phyloP scores from a whole-genome alignment of 805 yeast genomes.

The Saturnispora hagleri region DNA sequence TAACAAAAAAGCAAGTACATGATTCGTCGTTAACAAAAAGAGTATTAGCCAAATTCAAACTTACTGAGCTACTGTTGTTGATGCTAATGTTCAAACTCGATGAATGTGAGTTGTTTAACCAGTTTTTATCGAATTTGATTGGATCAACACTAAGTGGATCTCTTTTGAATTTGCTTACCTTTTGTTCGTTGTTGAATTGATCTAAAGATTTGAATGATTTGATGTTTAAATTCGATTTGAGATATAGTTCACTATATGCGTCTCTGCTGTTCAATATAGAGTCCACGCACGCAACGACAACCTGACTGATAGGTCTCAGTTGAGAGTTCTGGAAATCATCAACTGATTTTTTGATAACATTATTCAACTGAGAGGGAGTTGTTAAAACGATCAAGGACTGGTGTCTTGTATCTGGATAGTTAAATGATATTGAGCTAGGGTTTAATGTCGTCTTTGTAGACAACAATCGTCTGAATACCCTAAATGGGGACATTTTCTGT shows the following conservation, averaged over 20 bases:
- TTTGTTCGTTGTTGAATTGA: conserved; percentile 1
- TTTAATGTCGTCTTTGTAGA: conserved; percentile 16
- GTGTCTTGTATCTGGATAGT: conserved; percentile 8
- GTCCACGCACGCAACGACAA: conserved; percentile 23
- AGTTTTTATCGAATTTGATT: conserved; percentile 13
- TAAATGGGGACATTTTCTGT: neutral
- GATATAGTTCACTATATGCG: conserved; percentile 24
- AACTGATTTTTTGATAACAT: conserved; percentile 12
- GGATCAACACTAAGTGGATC: conserved; percentile 16
- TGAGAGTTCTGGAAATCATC: conserved; percentile 4
- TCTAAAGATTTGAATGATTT: conserved; percentile 10
- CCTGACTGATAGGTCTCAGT: conserved; percentile 9
- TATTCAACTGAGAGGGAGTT: conserved; percentile 23
- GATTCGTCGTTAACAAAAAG: conserved; percentile 20
- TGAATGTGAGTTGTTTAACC: conserved; percentile 12
- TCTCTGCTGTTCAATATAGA: conserved; percentile 19
- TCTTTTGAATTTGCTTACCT: neutral
- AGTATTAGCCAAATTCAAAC: conserved; percentile 19
- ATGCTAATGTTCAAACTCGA: conserved; percentile 9
- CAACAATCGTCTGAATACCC: conserved; percentile 6
- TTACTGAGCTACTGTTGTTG: neutral
- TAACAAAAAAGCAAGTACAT: conserved; percentile 20
- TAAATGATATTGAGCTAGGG: conserved; percentile 11
- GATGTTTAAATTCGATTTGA: conserved; percentile 13
- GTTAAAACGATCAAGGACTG: conserved; percentile 21